Evolutionary conservation across 2,329 filamentous ascomycete species (phyloP), one percentile per base, ranked within the genome.

Genomic region (Chrysoporthe austroafricana): DNA sequence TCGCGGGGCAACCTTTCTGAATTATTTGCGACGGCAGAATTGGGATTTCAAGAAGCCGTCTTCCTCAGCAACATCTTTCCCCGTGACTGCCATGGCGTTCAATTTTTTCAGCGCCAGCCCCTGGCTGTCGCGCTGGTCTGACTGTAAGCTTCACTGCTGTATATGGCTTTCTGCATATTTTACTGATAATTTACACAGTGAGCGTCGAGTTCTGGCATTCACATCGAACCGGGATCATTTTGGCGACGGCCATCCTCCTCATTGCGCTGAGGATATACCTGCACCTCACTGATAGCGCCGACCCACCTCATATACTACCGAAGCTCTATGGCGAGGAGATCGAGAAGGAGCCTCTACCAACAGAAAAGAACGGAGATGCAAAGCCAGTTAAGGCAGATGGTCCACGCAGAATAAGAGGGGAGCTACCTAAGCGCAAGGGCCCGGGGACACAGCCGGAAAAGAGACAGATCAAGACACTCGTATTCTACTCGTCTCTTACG

Each of bases 401-500:
- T 0, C 86, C 86, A 3, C 74, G 78, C 66, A 78, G 80, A 68
- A 83, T 83, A 70, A 82, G 80, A 69, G 81, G 81, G 64, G 80
- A 79, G 58, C 62, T 75, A 62, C 74, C 72, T 56, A 83, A 76
- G 69, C 70, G 77, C 59, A 77, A 74, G 48, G 77, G 76, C 16
- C 73, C 77, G 70, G 76, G 76, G 68, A 71, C 75, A 70, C 56
- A 26, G 64, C 57, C 75, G 66, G 61, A 71, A 70, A 68, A 66
- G 72, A 48, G 78, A 78, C 64, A 83, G 62, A 84, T 94, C 65
- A 91, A 95, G 76, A 86, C 91, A 2, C 79, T 97, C 18, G 80
- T 97, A 43, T 98, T 97, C 81, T 98, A 91, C 81, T 95, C 93
- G 2, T 97, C 94, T 0, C 83, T 98, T 66, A 96, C 93, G 3